Evolutionary conservation across 345 rosid genomes (phyloP), one percentile per base, ranked within the genome.

Genomic region (Euphorbia peplus): DNA sequence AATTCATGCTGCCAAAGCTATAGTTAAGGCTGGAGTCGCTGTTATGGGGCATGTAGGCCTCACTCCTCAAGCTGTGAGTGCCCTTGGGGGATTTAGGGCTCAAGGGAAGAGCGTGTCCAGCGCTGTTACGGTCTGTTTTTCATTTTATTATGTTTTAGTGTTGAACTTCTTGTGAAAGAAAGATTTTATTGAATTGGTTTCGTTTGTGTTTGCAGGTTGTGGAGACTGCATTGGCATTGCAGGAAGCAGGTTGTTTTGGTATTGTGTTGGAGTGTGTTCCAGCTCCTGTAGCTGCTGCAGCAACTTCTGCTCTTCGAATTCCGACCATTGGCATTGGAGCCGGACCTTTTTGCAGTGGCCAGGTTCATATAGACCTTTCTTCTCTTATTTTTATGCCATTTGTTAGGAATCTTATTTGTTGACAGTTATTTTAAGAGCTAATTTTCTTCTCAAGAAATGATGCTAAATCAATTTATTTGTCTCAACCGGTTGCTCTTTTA

Each of bases 251-350:
- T 24, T 95, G 99, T 66, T 95, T 91, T 76, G 82, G 95, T 0
- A 89, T 95, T 73, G 96, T 91, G 71, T 83, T 91, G 63, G 96
- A 91, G 79, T 93, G 98, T 70, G 95, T 93, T 37, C 96, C 97
- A 0, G 73, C 97, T 1, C 89, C 87, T 4, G 99, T 91, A 52
- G 90, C 95, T 68, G 99, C 99, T 68, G 99, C 99, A 19, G 85
- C 88, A 21, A 91, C 97, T 8, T 81, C 95, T 66, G 93, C 90
- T 54, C 95, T 95, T 54, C 76, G 30, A 58, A 90, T 95, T 57
- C 97, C 99, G 16, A 91, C 97, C 65, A 87, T 91, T 63, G 97
- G 99, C 66, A 90, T 95, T 57, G 97, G 99, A 67, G 99, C 97
- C 48, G 97, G 99, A 25, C 96, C 93, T 47, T 90, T 85, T 66